A percentile compares a stretch with the other conserved stretches of the same genome.
These are phyloP conservation scores for Pseudovirgaria hyperparasitica DNA, from an alignment of 2,329 filamentous ascomycete species.

Conservation along the genomic window DNA sequence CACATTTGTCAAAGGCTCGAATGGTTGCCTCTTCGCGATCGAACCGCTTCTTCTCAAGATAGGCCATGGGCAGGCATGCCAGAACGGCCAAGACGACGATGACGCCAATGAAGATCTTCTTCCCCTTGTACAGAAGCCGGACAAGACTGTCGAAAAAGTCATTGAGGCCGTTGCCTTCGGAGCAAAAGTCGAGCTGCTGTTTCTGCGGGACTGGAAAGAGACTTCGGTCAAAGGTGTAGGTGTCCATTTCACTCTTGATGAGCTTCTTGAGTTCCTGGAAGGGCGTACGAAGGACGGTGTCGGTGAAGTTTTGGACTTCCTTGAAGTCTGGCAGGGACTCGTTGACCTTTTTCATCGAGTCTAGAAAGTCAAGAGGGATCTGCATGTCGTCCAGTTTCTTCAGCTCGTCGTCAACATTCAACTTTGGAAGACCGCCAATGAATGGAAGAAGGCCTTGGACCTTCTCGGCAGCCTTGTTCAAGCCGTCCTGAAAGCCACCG, in stretches of 20 bases:
- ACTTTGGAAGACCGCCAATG: constrained; percentile 32
- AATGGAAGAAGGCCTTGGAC: constrained; percentile 22
- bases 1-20: constrained; percentile 52
- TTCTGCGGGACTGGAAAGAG: constrained; percentile 76
- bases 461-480: constrained; percentile 25
- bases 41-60: constrained; percentile 67
- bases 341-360: constrained; percentile 61
- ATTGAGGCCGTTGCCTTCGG: constrained; percentile 67
- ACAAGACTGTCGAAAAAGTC: constrained; percentile 70
- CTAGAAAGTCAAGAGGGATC: constrained; percentile 54
- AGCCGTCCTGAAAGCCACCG: constrained; percentile 41
- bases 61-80: constrained; percentile 68
- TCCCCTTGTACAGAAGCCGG: constrained; percentile 52
- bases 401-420: constrained; percentile 56
- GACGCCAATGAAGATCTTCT: constrained; percentile 64
- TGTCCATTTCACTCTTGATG: constrained; percentile 57
- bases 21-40: constrained; percentile 58
- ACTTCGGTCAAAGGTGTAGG: constrained; percentile 65
- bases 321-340: constrained; percentile 69
- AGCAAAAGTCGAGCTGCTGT: constrained; percentile 75
- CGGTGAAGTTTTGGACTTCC: constrained; percentile 70
- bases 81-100: constrained; percentile 58
- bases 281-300: constrained; percentile 59
- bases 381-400: constrained; percentile 56
- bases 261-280: constrained; percentile 68